Base-by-base conservation (phyloP, 2,329 filamentous ascomycete genomes). In the Aureobasidium mangrovei region DNA sequence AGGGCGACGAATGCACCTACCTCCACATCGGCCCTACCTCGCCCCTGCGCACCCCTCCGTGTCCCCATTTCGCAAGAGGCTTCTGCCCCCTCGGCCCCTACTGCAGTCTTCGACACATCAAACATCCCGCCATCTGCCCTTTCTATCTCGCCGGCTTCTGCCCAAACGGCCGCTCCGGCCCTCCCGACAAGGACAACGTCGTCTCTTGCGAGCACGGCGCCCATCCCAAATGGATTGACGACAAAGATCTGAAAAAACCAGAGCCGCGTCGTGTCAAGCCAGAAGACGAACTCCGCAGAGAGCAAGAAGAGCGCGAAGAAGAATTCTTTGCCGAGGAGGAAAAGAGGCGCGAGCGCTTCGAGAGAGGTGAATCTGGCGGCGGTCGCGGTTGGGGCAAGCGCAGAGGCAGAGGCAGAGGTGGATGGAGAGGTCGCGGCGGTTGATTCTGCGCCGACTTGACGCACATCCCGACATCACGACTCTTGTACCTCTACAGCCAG, bases 141-240 rank as follows among this genome's bases (percentile, higher is more conserved):
- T 95, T 85, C 68, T 98, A 95, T 67, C 75, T 97, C 12, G 89
- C 89, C 6, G 93, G 93, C 1, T 98, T 98, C 74, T 98, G 93
- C 67, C 93, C 93, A 0, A 86, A 95, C 54, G 91, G 84, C 0
- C 57, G 67, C 24, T 58, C 61, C 3, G 63, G 65, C 36, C 65
- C 66, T 2, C 67, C 67, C 4, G 65, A 64, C 26, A 56, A 56
- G 26, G 67, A 70, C 51, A 64, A 65, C 41, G 66, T 69, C 10
- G 65, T 70, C 58, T 74, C 75, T 6, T 98, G 93, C 72, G 83
- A 82, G 65, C 81, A 85, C 59, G 88, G 88, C 24, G 85, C 88
- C 4, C 93, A 98, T 69, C 84, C 91, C 3, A 80, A 83, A 57
- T 97, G 88, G 84, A 70, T 73, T 18, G 77, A 69, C n/a, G 81